Evolutionary conservation across 1,139 yeast species (phyloP).

Genomic region (Sugiyamaella paludigena): DNA sequence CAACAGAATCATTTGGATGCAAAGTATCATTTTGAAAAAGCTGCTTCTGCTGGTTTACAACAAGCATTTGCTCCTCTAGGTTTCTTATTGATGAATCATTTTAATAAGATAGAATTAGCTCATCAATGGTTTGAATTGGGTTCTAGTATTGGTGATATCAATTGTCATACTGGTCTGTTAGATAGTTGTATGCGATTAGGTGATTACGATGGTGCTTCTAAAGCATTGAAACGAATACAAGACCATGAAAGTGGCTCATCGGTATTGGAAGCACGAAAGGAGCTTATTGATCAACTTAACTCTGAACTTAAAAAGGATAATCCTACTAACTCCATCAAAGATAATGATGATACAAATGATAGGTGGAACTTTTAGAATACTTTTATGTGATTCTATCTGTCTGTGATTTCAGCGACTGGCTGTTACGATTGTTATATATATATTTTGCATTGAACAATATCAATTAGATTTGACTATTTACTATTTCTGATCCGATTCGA

Average conservation of each 20-base stretch:
- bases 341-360: not conserved
- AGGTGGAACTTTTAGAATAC: slow-evolving; percentile 5
- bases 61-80: slow-evolving; percentile 79
- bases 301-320: not conserved
- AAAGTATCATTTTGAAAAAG: slow-evolving; percentile 66
- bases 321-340: not conserved
- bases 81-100: slow-evolving; percentile 58
- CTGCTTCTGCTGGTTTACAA: slow-evolving; percentile 70
- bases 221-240: slow-evolving; percentile 3
- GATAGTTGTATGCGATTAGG: slow-evolving; percentile 42
- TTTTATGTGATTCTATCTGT: no score
- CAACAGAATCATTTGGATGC: slow-evolving; percentile 41
- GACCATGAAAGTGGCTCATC: slow-evolving; percentile 7
- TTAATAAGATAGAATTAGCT: slow-evolving; percentile 51
- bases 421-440: no score
- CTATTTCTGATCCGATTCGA: no score
- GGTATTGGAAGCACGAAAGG: slow-evolving; percentile 3
- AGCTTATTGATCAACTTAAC: slow-evolving; percentile 4
- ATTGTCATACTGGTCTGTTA: slow-evolving; percentile 72
- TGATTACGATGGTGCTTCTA: slow-evolving; percentile 17
- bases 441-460: no score
- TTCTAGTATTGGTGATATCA: slow-evolving; percentile 54
- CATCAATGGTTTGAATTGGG: slow-evolving; percentile 86
- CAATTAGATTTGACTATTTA: no score
- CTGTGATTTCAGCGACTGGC: no score